Percentiles rank a stretch among this genome's conserved stretches.
phyloP scores from a whole-genome alignment of 2,329 filamentous ascomycete species.

The Trichoderma lentiforme region DNA sequence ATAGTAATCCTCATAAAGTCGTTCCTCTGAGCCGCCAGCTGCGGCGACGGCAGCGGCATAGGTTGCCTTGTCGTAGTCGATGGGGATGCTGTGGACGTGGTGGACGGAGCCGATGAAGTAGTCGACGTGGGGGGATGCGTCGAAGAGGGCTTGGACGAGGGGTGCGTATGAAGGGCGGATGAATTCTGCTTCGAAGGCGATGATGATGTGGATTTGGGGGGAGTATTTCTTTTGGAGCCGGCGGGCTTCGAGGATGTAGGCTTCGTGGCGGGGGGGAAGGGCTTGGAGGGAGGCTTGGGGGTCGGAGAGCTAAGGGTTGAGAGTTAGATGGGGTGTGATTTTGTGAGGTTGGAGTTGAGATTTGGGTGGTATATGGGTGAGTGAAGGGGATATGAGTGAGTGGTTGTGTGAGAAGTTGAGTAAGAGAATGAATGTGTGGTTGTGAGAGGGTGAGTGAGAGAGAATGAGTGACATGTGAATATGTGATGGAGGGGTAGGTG shows the following conservation, averaged over 20 bases:
- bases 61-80: constrained; percentile 73
- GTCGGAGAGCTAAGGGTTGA: constrained; percentile 34
- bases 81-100: constrained; percentile 81
- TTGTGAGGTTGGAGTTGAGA: neutral
- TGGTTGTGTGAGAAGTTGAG: neutral
- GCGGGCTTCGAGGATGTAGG: constrained; percentile 72
- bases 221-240: constrained; percentile 70
- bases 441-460: neutral
- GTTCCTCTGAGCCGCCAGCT: constrained; percentile 57
- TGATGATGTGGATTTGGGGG: constrained; percentile 68
- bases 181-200: constrained; percentile 94
- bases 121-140: constrained; percentile 66
- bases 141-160: constrained; percentile 62
- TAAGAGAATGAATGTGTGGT: neutral
- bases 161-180: constrained; percentile 64
- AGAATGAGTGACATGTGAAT: constrained; percentile 2
- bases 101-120: constrained; percentile 93
- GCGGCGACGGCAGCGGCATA: constrained; percentile 53
- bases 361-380: neutral
- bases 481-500: constrained; percentile 1
- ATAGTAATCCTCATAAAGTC: constrained; percentile 80
- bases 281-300: constrained; percentile 45
- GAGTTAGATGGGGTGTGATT: neutral
- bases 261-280: constrained; percentile 57
- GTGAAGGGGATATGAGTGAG: neutral